Evolutionary conservation across 768 basidiomycete genomes (phyloP).

Genomic region (Kwoniella sp.): DNA sequence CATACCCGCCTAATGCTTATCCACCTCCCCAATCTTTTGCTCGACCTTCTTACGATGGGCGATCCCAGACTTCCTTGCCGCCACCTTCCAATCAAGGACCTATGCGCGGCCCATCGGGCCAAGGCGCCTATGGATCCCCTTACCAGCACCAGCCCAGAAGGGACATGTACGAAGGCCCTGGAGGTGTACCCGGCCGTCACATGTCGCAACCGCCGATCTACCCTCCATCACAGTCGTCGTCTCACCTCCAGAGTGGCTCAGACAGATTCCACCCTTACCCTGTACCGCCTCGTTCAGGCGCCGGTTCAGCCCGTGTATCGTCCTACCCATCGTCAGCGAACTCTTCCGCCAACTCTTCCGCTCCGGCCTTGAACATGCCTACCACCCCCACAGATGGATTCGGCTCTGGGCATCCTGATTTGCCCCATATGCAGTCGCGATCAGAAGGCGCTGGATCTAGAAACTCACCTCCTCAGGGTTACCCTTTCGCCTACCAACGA

Average conservation of each 20-base stretch:
- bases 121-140: slow-evolving; percentile 7
- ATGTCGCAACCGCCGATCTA: slow-evolving; percentile 27
- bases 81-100: slow-evolving; percentile 1
- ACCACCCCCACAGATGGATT: slow-evolving; percentile 6
- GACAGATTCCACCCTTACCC: slow-evolving; percentile 23
- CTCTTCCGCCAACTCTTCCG: slow-evolving; percentile 4
- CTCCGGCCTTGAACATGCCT: not conserved
- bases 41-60: slow-evolving; percentile 12
- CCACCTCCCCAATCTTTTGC: slow-evolving; percentile 20
- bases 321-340: slow-evolving; percentile 13
- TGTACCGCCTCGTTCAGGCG: slow-evolving; percentile 4
- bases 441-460: not conserved
- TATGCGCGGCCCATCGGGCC: slow-evolving; percentile 9
- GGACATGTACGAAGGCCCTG: slow-evolving; percentile 18
- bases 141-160: slow-evolving; percentile 15
- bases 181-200: slow-evolving; percentile 18
- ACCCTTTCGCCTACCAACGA: slow-evolving; percentile 15
- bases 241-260: slow-evolving; percentile 1
- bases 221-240: slow-evolving; percentile 4
- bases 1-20: slow-evolving; percentile 7
- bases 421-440: not conserved
- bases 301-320: not conserved
- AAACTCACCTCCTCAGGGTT: slow-evolving; percentile 13
- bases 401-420: not conserved
- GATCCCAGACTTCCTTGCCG: slow-evolving; percentile 4